phyloP scores from a whole-genome alignment of 805 yeast genomes.

The Candida orba region DNA sequence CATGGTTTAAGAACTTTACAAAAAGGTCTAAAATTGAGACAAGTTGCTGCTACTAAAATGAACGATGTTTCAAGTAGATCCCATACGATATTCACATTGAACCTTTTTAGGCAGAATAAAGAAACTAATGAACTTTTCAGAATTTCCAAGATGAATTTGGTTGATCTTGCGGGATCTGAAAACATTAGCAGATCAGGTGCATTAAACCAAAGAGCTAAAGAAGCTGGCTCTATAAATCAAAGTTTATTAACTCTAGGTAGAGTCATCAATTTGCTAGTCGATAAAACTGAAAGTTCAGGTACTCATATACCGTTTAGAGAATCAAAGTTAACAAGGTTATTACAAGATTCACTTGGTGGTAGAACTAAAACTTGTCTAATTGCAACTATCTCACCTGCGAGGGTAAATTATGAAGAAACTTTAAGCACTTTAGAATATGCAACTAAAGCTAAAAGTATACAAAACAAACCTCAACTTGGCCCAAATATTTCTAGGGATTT shows the following conservation, averaged over 20 bases:
- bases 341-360: constrained; percentile 84
- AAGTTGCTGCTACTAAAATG: constrained; percentile 67
- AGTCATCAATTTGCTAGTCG: constrained; percentile 72
- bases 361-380: constrained; percentile 79
- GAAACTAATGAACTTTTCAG: constrained; percentile 40
- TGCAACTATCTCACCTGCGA: constrained; percentile 84
- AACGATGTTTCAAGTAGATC: constrained; percentile 70
- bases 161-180: constrained; percentile 94
- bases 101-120: constrained; percentile 39
- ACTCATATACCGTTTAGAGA: constrained; percentile 82
- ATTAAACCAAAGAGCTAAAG: constrained; percentile 75
- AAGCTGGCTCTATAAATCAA: constrained; percentile 90
- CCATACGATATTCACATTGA: constrained; percentile 68
- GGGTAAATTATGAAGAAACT: constrained; percentile 71
- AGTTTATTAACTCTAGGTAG: constrained; percentile 81
- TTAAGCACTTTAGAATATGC: constrained; percentile 84
- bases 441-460: constrained; percentile 74
- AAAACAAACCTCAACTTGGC: constrained; percentile 63
- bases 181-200: constrained; percentile 88
- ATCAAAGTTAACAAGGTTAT: constrained; percentile 64
- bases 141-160: constrained; percentile 73
- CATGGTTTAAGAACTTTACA: constrained; percentile 52
- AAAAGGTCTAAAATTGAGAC: constrained; percentile 51
- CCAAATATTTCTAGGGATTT: constrained; percentile 44
- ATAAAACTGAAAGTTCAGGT: constrained; percentile 34